A percentile compares a stretch with the other conserved stretches of the same genome.
These are phyloP conservation scores for Exutisphaerella laricina DNA, from an alignment of 2,329 filamentous ascomycete species.

Conservation along the genomic window DNA sequence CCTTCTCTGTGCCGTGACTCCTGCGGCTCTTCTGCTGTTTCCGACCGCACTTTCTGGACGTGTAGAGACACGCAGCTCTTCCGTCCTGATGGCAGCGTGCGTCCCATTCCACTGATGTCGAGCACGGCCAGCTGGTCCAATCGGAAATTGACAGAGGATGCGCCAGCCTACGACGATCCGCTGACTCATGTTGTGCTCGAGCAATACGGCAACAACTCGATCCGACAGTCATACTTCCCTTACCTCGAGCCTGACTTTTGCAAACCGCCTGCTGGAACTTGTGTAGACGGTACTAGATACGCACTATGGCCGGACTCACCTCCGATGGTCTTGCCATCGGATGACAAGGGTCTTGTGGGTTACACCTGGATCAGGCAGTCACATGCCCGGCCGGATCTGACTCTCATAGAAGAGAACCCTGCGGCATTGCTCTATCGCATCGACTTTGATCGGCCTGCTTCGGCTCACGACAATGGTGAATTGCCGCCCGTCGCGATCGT, in stretches of 20 bases:
- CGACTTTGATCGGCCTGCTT: neutral
- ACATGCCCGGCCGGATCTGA: slow-evolving; percentile 2
- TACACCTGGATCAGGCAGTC: slow-evolving; percentile 10
- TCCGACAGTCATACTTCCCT: slow-evolving; percentile 6
- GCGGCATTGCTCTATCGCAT: slow-evolving; percentile 7
- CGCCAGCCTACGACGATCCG: neutral
- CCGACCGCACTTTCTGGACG: slow-evolving; percentile 9
- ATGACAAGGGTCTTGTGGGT: neutral
- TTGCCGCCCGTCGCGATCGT: neutral
- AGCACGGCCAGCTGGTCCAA: slow-evolving; percentile 12
- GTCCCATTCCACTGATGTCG: neutral
- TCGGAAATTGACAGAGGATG: neutral
- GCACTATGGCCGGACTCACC: slow-evolving; percentile 6
- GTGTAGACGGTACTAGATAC: slow-evolving; percentile 6
- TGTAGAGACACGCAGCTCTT: slow-evolving; percentile 9
- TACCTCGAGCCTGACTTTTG: slow-evolving; percentile 1
- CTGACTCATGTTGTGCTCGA: neutral
- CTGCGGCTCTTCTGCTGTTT: slow-evolving; percentile 6
- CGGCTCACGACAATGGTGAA: neutral
- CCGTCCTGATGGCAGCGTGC: slow-evolving; percentile 4
- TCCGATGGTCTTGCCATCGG: slow-evolving; percentile 2
- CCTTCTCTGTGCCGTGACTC: slow-evolving; percentile 6
- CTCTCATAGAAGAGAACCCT: neutral
- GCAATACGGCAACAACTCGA: slow-evolving; percentile 6
- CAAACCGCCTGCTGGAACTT: slow-evolving; percentile 4